Evolutionary conservation across 148 eudicot species (phyloP).

Genomic region (Euryodendron excelsum): DNA sequence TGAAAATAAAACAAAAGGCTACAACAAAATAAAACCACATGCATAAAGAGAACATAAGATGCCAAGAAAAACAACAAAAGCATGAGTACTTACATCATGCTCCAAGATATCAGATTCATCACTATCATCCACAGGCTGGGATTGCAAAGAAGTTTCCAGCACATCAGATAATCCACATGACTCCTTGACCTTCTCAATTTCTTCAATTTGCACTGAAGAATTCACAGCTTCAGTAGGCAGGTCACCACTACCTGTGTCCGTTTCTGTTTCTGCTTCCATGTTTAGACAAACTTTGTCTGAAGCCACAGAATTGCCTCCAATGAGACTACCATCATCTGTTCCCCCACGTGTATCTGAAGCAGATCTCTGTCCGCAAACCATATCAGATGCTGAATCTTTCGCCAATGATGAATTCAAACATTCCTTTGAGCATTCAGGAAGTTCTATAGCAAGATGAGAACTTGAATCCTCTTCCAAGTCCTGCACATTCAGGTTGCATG

Average conservation of each 20-base stretch:
- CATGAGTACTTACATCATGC: slow-evolving; percentile 68
- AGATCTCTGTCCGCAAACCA: not conserved
- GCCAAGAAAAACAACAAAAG: not conserved
- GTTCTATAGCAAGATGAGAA: not conserved
- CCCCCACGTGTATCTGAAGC: slow-evolving; percentile 7
- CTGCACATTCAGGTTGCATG: not conserved
- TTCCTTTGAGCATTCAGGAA: slow-evolving; percentile 14
- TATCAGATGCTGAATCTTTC: slow-evolving; percentile 22
- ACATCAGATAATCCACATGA: slow-evolving; percentile 21
- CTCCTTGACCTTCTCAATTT: slow-evolving; percentile 30
- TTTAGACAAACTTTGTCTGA: slow-evolving; percentile 10
- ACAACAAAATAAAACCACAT: too few relatives aligned
- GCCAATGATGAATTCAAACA: slow-evolving; percentile 5
- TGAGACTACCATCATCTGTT: slow-evolving; percentile 4
- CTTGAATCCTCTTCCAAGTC: slow-evolving; percentile 17
- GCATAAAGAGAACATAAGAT: too few relatives aligned
- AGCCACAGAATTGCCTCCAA: slow-evolving; percentile 13
- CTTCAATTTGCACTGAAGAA: slow-evolving; percentile 26
- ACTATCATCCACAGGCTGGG: slow-evolving; percentile 40
- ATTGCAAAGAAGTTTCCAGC: slow-evolving; percentile 28
- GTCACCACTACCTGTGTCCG: slow-evolving; percentile 13
- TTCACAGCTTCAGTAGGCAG: slow-evolving; percentile 23
- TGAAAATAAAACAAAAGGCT: too few relatives aligned
- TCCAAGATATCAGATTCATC: slow-evolving; percentile 74
- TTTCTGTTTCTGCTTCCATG: slow-evolving; percentile 17